These are phyloP conservation scores for Penicillium steckii DNA, from an alignment of 495 filamentous ascomycete species.

Conservation along the genomic window DNA sequence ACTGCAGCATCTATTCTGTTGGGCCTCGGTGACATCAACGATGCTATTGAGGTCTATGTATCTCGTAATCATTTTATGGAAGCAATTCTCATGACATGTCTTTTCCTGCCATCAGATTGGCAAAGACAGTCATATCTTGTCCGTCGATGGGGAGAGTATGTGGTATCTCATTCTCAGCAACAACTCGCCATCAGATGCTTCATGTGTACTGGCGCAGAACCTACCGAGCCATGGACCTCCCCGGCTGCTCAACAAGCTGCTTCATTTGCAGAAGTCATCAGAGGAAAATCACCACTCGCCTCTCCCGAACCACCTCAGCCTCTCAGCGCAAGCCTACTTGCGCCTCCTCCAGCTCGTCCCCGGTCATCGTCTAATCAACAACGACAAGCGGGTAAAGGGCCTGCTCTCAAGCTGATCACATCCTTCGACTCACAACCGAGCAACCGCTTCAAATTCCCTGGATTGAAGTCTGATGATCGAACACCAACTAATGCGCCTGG, in stretches of 20 bases:
- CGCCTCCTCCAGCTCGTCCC: conserved; percentile 26
- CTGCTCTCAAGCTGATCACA: conserved; percentile 91
- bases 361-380: conserved; percentile 24
- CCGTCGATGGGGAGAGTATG: conserved; percentile 91
- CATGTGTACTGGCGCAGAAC: conserved; percentile 74
- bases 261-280: conserved; percentile 33
- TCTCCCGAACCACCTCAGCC: conserved; percentile 37
- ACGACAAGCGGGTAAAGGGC: conserved; percentile 63
- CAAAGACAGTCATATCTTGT: conserved; percentile 83
- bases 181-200: conserved; percentile 92
- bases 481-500: conserved; percentile 75
- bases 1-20: conserved; percentile 88
- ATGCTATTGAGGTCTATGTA: conserved; percentile 95
- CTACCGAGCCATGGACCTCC: conserved; percentile 80
- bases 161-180: conserved; percentile 80
- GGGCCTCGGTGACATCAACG: conserved; percentile 87
- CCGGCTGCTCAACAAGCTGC: conserved; percentile 71
- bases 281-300: conserved; percentile 43
- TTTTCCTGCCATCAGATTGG: conserved; percentile 78
- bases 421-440: conserved; percentile 66
- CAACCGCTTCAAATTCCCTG: conserved; percentile 66
- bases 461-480: conserved; percentile 61
- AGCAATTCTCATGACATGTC: conserved; percentile 75
- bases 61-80: conserved; percentile 91
- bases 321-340: conserved; percentile 21